Evolutionary conservation across 495 filamentous ascomycete species (phyloP).

Genomic region (Penicillium pancosmium): DNA sequence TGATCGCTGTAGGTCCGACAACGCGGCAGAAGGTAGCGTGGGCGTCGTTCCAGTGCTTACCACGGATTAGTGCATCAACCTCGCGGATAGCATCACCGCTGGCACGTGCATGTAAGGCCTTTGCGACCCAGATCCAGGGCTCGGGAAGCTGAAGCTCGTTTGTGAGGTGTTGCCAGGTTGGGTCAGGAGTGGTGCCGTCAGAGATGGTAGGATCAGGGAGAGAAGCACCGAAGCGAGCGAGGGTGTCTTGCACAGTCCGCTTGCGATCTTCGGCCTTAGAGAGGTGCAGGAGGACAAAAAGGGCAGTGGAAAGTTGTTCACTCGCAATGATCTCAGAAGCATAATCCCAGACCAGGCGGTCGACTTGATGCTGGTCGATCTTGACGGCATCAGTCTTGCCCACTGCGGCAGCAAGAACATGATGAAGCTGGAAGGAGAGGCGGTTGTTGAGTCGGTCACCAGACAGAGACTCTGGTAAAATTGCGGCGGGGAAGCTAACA

Average conservation of each 20-base stretch:
- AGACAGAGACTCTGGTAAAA: constrained; percentile 55
- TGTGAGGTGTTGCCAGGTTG: constrained; percentile 58
- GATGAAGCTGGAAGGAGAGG: constrained; percentile 79
- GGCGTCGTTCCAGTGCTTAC: constrained; percentile 74
- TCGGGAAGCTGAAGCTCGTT: constrained; percentile 67
- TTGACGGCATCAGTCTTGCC: constrained; percentile 46
- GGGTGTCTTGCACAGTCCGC: constrained; percentile 66
- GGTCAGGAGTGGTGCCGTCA: constrained; percentile 44
- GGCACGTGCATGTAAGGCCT: constrained; percentile 77
- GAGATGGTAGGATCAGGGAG: constrained; percentile 59
- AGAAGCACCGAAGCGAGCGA: constrained; percentile 56
- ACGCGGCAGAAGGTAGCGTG: constrained; percentile 76
- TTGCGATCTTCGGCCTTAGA: constrained; percentile 62
- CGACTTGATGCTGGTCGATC: constrained; percentile 50
- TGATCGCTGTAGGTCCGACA: constrained; percentile 78
- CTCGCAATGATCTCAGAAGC: constrained; percentile 70
- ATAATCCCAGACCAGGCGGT: constrained; percentile 69
- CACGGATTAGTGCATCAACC: constrained; percentile 74
- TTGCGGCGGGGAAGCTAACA: constrained; percentile 38
- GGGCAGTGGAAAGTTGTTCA: constrained; percentile 66
- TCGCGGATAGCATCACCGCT: constrained; percentile 66
- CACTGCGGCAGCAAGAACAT: constrained; percentile 56
- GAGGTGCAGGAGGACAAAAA: constrained; percentile 80
- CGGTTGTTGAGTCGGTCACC: constrained; percentile 71
- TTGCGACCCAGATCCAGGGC: constrained; percentile 83